Evolutionary conservation across 192 early-diverging fungal genomes (phyloP), one percentile per base, ranked within the genome.

Genomic region (Coemansia sp.): DNA sequence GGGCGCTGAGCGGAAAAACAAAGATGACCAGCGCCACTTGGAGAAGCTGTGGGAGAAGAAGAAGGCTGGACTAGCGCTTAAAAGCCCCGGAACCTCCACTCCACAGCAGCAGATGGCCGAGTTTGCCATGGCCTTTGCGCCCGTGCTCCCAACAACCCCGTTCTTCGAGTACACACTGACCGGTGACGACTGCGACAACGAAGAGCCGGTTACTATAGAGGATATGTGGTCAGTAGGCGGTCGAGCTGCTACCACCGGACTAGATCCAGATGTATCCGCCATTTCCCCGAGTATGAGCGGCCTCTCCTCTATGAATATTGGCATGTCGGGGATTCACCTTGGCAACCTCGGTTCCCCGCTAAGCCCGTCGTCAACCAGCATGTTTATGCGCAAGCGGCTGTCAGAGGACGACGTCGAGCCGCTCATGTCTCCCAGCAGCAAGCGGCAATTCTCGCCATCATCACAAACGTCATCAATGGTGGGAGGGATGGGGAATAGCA

Each of bases 1-100:
- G 83, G 91, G 91, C 2, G 91, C 90, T 0, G 90, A 93, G 64
- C 86, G 91, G 29, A 91, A 93, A 59, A 87, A 90, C 60, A 93
- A 93, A 68, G 91, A 93, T 67, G 91, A 93, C 63, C 77, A 84
- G 56, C 88, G 87, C 60, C 89, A 93, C 68, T 72, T 90, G 14
- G 91, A 91, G 47, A 88, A 88, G 63, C 70, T 84, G 73, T 84
- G 84, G 77, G 87, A 88, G 32, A 89, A 90, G 70, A 75, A 86
- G 27, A 71, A 71, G 70, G 59, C 68, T 32, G 69, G 74, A 62
- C 59, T 72, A 20, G 60, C 60, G 8, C 66, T 68, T 20, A 74
- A 62, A 42, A 53, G 59, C 58, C 20, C 51, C 40, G 62, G 45
- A 40, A 20, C 64, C 25, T 37, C 57, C 8, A 27, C 20, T 0